Conservation (phyloP, 2,329 filamentous ascomycete species). For the Albifimbria verrucaria region DNA sequence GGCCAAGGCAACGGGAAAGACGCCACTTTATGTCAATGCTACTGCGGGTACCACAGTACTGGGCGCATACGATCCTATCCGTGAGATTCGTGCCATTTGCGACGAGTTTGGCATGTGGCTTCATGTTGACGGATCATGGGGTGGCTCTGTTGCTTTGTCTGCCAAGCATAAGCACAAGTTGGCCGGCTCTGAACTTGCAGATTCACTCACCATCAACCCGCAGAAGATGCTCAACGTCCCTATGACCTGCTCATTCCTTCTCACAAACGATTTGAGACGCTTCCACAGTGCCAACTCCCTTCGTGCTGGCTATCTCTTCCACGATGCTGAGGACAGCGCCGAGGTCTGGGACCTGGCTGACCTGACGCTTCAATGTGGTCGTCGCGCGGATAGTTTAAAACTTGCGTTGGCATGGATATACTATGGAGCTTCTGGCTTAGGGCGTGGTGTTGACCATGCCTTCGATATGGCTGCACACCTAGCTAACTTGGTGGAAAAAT, state of each 20-base stretch:
- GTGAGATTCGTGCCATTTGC: conserved; percentile 67
- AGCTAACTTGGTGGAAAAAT: conserved; percentile 51
- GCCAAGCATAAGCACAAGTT: conserved; percentile 61
- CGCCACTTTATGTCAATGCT: conserved; percentile 91
- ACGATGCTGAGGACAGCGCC: conserved; percentile 43
- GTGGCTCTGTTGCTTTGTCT: conserved; percentile 78
- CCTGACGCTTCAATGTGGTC: conserved; percentile 88
- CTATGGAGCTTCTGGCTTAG: conserved; percentile 75
- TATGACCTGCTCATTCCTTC: conserved; percentile 84
- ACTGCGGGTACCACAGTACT: conserved; percentile 93
- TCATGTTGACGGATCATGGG: conserved; percentile 92
- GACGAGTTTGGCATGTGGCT: conserved; percentile 75
- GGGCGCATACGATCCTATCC: conserved; percentile 82
- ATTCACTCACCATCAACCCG: conserved; percentile 84
- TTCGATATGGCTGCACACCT: conserved; percentile 70
- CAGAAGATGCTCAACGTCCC: conserved; percentile 97
- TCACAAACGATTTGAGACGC: conserved; percentile 69
- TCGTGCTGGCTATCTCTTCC: conserved; percentile 82
- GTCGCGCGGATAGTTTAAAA: conserved; percentile 81
- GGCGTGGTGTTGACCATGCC: conserved; percentile 64
- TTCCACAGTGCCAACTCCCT: conserved; percentile 86
- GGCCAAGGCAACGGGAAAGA: conserved; percentile 65
- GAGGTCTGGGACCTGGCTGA: conserved; percentile 89
- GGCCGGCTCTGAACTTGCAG: conserved; percentile 66
- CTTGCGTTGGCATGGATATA: conserved; percentile 87